Evolutionary conservation across 2,329 filamentous ascomycete species (phyloP), one percentile per base, ranked within the genome.

Genomic region (Gaeumannomyces tritici): DNA sequence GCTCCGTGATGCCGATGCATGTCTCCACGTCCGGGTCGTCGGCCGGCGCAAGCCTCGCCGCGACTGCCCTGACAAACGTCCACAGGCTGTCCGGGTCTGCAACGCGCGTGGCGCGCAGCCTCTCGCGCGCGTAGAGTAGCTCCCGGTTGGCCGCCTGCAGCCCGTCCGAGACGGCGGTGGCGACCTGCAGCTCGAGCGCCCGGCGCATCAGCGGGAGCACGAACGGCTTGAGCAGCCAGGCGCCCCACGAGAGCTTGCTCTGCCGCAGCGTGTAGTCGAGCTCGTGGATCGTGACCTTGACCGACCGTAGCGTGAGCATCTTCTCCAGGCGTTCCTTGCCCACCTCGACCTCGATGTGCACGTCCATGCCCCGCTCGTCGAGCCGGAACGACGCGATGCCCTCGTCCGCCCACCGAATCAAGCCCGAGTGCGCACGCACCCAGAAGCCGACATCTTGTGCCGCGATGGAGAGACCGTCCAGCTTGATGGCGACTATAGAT

Each of bases 391-490:
- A 91, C 6, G 89, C 91, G 59, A 97, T 89, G 4, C 93, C 93
- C 72, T 92, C 83, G 69, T 96, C 92, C 2, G 85, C 84, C 33
- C 96, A 80, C 28, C 86, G 86, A 59, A 96, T 79, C 2, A 96
- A 73, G 2, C 90, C 87, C 18, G 86, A 85, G 72, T 95, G 93
- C 0, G 90, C 82, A 12, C 89, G 89, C 35, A 97, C 78, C 86
- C 93, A 96, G 77, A 93, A 98, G 28, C 93, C 93, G 35, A 98
- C 80, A 65, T 97, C 92, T 28, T 93, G 86, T 3, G 93, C 93
- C 55, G 89, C 87, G 62, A 95, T 81, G 0, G 91, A 96, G 11
- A 98, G 77, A 0, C 93, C 93, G 66, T 91, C 88, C 54, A 96
- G 77, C 65, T 89, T 90, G 70, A 96, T 81, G 1, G 89, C 90